Evolutionary conservation across 345 rosid genomes (phyloP).

Genomic region (Psidium guajava): DNA sequence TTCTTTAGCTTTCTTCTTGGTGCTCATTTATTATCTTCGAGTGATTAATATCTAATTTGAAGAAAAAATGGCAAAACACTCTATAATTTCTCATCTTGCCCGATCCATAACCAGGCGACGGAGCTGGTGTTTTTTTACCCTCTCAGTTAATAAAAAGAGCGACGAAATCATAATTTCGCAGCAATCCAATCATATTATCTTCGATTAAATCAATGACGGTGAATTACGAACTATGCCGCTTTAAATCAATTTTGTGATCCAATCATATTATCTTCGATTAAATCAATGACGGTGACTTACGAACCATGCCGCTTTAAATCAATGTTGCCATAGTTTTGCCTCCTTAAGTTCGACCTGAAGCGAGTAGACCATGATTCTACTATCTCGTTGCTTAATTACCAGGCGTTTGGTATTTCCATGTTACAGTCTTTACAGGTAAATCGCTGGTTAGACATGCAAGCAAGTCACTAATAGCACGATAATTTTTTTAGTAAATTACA

Average conservation of each 20-base stretch:
- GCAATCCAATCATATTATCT: not conserved
- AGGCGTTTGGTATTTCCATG: not conserved
- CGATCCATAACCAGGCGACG: not conserved
- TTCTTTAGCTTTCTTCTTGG: not conserved
- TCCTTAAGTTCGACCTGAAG: not conserved
- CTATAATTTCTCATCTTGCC: not conserved
- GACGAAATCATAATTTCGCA: not conserved
- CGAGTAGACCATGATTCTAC: not conserved
- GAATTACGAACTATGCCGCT: not conserved
- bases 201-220: not conserved
- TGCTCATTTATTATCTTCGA: not conserved
- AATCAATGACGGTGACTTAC: not conserved
- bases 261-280: not conserved
- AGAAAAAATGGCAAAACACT: not conserved
- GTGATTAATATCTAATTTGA: not conserved
- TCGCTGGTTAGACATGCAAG: not conserved
- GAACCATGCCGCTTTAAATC: too few species aligned
- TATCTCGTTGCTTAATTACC: not conserved
- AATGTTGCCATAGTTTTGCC: not conserved
- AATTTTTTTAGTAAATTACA: not conserved
- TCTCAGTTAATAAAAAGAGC: not conserved
- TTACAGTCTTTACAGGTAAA: not conserved
- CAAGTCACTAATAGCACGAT: not conserved
- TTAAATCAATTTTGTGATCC: not conserved
- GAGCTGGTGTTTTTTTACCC: not conserved